These are phyloP conservation scores for Geosiphon pyriformis DNA, from an alignment of 192 early-diverging fungal species.

Conservation along the genomic window DNA sequence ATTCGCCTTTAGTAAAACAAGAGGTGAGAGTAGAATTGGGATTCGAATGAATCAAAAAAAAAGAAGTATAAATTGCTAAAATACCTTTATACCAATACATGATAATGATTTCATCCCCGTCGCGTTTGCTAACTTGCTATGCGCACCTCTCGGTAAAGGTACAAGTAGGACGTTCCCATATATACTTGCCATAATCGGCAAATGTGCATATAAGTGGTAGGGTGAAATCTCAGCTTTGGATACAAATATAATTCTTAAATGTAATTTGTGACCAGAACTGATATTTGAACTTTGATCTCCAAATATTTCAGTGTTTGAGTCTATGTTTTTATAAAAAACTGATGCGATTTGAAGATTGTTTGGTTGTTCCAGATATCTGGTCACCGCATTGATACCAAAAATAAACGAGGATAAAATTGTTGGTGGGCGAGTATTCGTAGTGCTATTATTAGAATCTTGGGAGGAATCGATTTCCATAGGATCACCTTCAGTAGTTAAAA, in stretches of 20 bases:
- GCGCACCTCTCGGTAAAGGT: constrained; percentile 2
- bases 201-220: constrained; percentile 6
- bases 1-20: not conserved
- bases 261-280: not conserved
- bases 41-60: not conserved
- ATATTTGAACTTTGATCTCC: not conserved
- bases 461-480: not conserved
- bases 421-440: too few species aligned
- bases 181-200: constrained; percentile 12
- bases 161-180: constrained; percentile 17
- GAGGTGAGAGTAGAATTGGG: not conserved
- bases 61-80: not conserved
- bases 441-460: too few species aligned
- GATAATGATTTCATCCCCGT: not conserved
- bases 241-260: constrained; percentile 16
- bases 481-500: not conserved
- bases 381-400: constrained; percentile 21
- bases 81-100: constrained; percentile 23
- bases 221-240: constrained; percentile 10
- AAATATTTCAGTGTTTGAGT: not conserved
- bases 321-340: not conserved
- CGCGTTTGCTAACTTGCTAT: not conserved
- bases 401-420: not conserved
- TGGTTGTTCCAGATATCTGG: constrained; percentile 10
- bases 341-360: not conserved